These are phyloP conservation scores for Calonectria multiphialidica DNA, from an alignment of 2,329 filamentous ascomycete genomes.

Conservation along the genomic window DNA sequence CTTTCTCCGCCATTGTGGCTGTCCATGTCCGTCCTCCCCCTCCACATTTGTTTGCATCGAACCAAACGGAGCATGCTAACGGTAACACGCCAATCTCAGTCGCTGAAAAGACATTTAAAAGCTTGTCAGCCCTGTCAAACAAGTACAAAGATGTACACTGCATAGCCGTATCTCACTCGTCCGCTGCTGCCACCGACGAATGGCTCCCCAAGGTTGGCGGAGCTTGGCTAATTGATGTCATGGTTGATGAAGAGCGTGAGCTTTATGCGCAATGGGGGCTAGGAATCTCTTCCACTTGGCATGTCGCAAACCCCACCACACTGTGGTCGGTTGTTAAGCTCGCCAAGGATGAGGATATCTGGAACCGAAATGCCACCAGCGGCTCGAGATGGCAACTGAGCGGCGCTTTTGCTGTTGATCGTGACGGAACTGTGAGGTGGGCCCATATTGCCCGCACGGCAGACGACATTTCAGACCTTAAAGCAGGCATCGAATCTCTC, in stretches of 20 bases:
- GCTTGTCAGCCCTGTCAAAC: conserved; percentile 64
- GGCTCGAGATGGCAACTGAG: conserved; percentile 77
- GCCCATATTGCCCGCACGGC: conserved; percentile 46
- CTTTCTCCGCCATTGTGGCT: conserved; percentile 81
- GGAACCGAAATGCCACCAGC: conserved; percentile 74
- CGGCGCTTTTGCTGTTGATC: conserved; percentile 69
- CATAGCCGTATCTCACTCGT: conserved; percentile 73
- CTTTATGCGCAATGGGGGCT: conserved; percentile 76
- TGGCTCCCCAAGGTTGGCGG: conserved; percentile 70
- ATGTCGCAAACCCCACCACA: conserved; percentile 70
- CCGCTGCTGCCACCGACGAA: conserved; percentile 62
- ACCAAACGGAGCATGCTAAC: not conserved
- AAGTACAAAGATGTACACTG: conserved; percentile 64
- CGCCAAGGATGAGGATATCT: conserved; percentile 73
- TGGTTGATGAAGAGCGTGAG: conserved; percentile 71
- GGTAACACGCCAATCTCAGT: conserved; percentile 55
- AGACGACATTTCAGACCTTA: conserved; percentile 48
- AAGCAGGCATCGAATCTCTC: conserved; percentile 44
- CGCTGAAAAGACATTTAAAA: conserved; percentile 74
- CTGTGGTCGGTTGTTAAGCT: conserved; percentile 69
- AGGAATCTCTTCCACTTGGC: conserved; percentile 70
- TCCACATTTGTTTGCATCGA: not conserved
- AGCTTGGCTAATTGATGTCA: conserved; percentile 67
- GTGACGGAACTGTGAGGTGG: conserved; percentile 47
- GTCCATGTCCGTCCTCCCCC: conserved; percentile 70